These are phyloP conservation scores for Fusarium pseudograminearum DNA, from an alignment of 2,329 filamentous ascomycete species.

Conservation along the genomic window DNA sequence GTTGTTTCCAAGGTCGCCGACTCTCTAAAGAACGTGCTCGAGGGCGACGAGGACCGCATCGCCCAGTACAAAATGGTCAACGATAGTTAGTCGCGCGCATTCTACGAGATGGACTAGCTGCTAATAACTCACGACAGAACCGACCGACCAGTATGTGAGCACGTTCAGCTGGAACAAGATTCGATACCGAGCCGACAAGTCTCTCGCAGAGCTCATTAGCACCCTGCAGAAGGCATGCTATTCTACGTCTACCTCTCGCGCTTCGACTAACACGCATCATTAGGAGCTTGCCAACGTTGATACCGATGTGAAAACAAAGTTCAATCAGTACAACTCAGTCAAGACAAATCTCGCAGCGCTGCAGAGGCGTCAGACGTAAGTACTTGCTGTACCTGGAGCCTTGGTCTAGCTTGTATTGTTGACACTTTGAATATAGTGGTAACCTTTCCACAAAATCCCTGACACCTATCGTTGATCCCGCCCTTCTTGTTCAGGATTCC, in stretches of 20 bases:
- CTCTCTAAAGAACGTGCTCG: conserved; percentile 83
- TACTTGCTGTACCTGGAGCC: not conserved
- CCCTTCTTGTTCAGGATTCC: conserved; percentile 84
- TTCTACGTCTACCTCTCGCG: not conserved
- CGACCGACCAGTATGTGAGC: conserved; percentile 92
- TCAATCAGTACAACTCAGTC: conserved; percentile 91
- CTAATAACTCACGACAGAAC: conserved; percentile 70
- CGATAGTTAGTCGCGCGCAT: conserved; percentile 74
- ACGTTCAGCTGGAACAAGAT: conserved; percentile 97
- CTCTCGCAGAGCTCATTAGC: conserved; percentile 87
- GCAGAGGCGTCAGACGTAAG: conserved; percentile 88
- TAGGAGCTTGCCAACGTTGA: conserved; percentile 92
- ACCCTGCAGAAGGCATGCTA: conserved; percentile 81
- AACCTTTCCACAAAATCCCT: conserved; percentile 96
- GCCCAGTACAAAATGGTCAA: conserved; percentile 92
- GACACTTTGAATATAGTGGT: conserved; percentile 66
- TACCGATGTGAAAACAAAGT: conserved; percentile 95
- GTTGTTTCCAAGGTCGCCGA: conserved; percentile 92
- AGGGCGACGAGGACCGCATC: conserved; percentile 85
- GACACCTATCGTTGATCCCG: conserved; percentile 85
- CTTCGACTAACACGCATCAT: conserved; percentile 18
- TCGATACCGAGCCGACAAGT: conserved; percentile 93
- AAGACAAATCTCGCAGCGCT: conserved; percentile 86
- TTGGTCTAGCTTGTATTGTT: conserved; percentile 2
- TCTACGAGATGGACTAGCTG: not conserved